Percentiles rank a stretch among this genome's conserved stretches.
phyloP scores from a whole-genome alignment of 805 yeast species.

The Nakazawaea anatomiae region DNA sequence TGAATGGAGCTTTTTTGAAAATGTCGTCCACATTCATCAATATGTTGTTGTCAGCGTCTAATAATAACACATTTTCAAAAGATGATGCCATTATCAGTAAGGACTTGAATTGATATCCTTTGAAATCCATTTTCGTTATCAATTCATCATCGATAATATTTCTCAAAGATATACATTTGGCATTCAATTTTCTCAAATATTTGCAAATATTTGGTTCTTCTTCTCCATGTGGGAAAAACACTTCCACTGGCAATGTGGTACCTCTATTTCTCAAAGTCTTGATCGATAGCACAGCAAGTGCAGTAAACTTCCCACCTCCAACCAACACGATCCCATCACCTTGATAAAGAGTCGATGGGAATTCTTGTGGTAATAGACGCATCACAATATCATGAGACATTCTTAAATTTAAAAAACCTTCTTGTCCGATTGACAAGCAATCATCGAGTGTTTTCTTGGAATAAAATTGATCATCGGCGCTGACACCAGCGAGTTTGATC shows the following conservation, averaged over 20 bases:
- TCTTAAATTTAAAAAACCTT: conserved; percentile 22
- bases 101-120: conserved; percentile 43
- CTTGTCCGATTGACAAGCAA: conserved; percentile 28
- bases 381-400: conserved; percentile 42
- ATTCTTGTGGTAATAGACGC: conserved; percentile 26
- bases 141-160: conserved; percentile 43
- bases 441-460: conserved; percentile 24
- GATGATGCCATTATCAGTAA: conserved; percentile 44
- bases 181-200: conserved; percentile 42
- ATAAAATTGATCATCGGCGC: neutral
- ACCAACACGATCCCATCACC: conserved; percentile 64
- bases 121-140: conserved; percentile 30
- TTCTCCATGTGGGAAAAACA: conserved; percentile 39
- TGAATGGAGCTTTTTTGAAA: conserved; percentile 52
- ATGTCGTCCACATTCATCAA: conserved; percentile 43
- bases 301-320: conserved; percentile 71
- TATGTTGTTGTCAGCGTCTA: conserved; percentile 50
- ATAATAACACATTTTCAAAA: conserved; percentile 44
- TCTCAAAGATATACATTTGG: conserved; percentile 51
- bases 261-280: conserved; percentile 41
- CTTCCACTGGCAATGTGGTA: conserved; percentile 42
- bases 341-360: conserved; percentile 33
- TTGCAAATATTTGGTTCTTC: conserved; percentile 39
- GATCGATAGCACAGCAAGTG: conserved; percentile 53
- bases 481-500: neutral